Evolutionary conservation across 2,329 filamentous ascomycete genomes (phyloP), one percentile per base, ranked within the genome.

Genomic region (Ceratocystis harringtonii): DNA sequence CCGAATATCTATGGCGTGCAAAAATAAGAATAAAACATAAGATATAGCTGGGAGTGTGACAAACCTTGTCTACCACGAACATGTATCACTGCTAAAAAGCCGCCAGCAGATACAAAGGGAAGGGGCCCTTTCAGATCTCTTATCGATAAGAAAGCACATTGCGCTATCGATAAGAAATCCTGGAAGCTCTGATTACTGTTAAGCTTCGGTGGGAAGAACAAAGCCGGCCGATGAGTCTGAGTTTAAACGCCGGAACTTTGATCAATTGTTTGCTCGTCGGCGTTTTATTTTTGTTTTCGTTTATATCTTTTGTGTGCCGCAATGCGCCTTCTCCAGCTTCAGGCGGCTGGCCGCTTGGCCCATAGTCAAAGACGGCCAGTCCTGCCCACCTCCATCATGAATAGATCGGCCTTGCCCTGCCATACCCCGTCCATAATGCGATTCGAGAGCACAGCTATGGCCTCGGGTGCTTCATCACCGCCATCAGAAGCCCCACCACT

Each of bases 161-260:
- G 52, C 61, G 43, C 61, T 62, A 62, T 62, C 61, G 61, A 62
- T 62, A 62, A 62, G 43, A 45, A 57, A 57, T 57, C 52, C 52
- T 32, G 2, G 12, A 30, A 28, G 48, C 48, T 48, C 1, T 22
- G 15, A 12, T 50, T 19, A 8, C 5, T 19, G 19, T 6, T 19
- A 8, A 50, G 48, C 48, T 50, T 50, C 17, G n/a, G n/a, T 25
- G 19, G 48, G 22, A 50, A 19, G n/a, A 50, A 50, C n/a, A 6
- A 50, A 8, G n/a, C 48, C 48, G 19, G 48, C 48, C 48, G 48
- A 50, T 6, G 17, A 22, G 48, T 25, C 48, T 5, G 19, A 5
- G 10, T 44, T 17, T 44, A 44, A 17, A 8, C 48, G 10, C 22
- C 12, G 48, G 19, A 50, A 25, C 48, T 25, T 19, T 22, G 48